Base-by-base conservation (phyloP, 2,329 filamentous ascomycete genomes). In the Colletotrichum costaricense region DNA sequence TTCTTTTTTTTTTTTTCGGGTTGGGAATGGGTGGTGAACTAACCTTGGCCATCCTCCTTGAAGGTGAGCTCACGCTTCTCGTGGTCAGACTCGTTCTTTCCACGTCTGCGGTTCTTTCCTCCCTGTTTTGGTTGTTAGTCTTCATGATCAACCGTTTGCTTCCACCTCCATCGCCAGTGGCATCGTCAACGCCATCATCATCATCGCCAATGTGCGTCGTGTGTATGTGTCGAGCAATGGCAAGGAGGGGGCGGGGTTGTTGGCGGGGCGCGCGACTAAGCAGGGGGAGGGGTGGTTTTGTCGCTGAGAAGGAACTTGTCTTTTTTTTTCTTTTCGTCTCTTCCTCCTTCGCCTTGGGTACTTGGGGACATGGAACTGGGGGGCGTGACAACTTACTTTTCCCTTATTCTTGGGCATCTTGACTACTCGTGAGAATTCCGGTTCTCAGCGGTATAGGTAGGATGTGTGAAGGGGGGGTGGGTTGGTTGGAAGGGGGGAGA, bases 381-480 rank as follows among this genome's bases (percentile, higher is more conserved):
- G 54, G 71, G 67, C 1, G 6, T 55, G 30, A 28, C 19, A 73
- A 81, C 90, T 83, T 89, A 97, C 95, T 88, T 98, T 98, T 95
- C 95, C 95, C 93, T 98, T 98, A 86, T 98, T 98, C 94, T 98
- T 98, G 82, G 95, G 95, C 95, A 98, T 98, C 75, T 86, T 92
- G 81, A 73, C 76, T 67, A 69, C 59, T 76, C 42, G 56, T 58
- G 66, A 70, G 66, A 70, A 70, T 65, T 59, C 55, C 76, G 71
- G 75, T 78, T 75, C 73, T 79, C 74, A 76, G 75, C 70, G 70
- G 76, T 73, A 74, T 72, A 42, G 63, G 60, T 72, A 30, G 63
- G 60, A 67, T 55, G 52, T 55, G 52, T 58, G 35, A 33, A 56
- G 59, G 57, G 52, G 42, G 42, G 67, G 54, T 56, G 74, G 55